phyloP scores from a whole-genome alignment of 176 grass and related monocot species.

The Phoenix dactylifera region DNA sequence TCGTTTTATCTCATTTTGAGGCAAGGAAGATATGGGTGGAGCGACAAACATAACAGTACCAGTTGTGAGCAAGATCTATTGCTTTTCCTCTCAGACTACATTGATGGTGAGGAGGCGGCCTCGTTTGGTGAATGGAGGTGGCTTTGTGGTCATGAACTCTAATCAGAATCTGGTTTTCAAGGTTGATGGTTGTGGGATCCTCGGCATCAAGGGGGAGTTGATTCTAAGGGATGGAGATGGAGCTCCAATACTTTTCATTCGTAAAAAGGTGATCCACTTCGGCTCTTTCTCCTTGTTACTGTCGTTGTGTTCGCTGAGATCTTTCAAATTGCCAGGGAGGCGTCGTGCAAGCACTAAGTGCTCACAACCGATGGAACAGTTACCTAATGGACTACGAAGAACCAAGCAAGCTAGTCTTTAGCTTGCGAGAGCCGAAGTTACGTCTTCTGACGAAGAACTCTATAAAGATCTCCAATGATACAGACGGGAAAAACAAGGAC shows the following conservation, averaged over 20 bases:
- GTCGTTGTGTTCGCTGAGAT: background rate
- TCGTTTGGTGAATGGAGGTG: background rate
- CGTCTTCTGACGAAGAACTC: conserved; percentile 35
- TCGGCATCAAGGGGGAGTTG: conserved; percentile 56
- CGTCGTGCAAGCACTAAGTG: conserved; percentile 61
- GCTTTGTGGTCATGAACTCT: background rate
- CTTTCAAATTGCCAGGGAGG: conserved; percentile 33
- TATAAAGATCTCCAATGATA: conserved; percentile 40
- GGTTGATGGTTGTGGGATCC: conserved; percentile 60
- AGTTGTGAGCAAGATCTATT: background rate
- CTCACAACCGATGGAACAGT: conserved; percentile 57
- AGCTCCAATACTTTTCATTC: conserved; percentile 51
- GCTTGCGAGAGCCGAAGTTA: conserved; percentile 58
- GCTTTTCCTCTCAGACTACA: background rate
- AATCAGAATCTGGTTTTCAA: background rate
- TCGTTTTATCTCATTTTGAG: too few species aligned
- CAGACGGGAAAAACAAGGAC: conserved; percentile 34
- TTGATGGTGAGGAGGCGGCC: background rate
- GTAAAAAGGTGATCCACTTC: conserved; percentile 47
- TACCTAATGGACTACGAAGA: conserved; percentile 54
- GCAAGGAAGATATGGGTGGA: background rate
- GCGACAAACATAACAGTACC: background rate
- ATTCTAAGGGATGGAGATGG: conserved; percentile 59
- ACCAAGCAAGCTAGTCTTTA: conserved; percentile 59
- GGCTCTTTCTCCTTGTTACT: background rate